Percentiles rank a stretch among this genome's conserved stretches.
Conservation (phyloP, 108 stramenopile genomes). For the Skeletonema menzelii region DNA sequence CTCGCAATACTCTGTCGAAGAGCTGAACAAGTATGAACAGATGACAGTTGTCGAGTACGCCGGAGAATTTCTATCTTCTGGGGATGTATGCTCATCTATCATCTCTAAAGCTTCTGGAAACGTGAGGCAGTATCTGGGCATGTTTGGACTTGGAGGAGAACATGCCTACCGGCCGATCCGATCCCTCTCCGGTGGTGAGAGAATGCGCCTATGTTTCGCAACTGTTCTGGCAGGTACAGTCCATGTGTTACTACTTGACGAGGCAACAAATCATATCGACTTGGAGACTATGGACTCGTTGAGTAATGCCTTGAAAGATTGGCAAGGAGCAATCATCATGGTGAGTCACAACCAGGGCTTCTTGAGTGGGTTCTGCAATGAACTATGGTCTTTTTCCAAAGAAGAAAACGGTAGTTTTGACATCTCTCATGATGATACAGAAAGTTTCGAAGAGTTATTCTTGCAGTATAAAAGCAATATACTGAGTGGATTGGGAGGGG, state of each 20-base stretch:
- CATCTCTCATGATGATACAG: conserved; percentile 49
- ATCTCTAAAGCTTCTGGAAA: conserved; percentile 53
- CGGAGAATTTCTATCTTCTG: conserved; percentile 38
- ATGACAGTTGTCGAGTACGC: conserved; percentile 75
- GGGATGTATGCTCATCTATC: conserved; percentile 36
- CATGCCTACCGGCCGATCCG: conserved; percentile 76
- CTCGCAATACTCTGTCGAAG: conserved; percentile 89
- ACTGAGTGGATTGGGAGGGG: conserved; percentile 12
- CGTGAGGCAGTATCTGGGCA: conserved; percentile 84
- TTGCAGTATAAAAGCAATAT: conserved; percentile 40
- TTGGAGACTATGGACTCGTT: conserved; percentile 91
- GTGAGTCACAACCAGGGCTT: conserved; percentile 86
- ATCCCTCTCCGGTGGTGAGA: conserved; percentile 89
- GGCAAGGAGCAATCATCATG: conserved; percentile 85
- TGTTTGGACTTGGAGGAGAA: conserved; percentile 84
- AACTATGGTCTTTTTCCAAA: conserved; percentile 28
- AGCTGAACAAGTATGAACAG: conserved; percentile 74
- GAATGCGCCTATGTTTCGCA: conserved; percentile 83
- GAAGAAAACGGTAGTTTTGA: conserved; percentile 52
- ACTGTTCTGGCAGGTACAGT: conserved; percentile 92
- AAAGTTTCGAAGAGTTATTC: conserved; percentile 65
- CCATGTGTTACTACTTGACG: conserved; percentile 90
- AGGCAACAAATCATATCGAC: conserved; percentile 93
- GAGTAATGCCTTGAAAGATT: conserved; percentile 68
- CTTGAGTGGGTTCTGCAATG: too few species aligned